A percentile compares a stretch with the other conserved stretches of the same genome.
These are phyloP conservation scores for Colletotrichum caudatum DNA, from an alignment of 2,329 filamentous ascomycete species.

Conservation along the genomic window DNA sequence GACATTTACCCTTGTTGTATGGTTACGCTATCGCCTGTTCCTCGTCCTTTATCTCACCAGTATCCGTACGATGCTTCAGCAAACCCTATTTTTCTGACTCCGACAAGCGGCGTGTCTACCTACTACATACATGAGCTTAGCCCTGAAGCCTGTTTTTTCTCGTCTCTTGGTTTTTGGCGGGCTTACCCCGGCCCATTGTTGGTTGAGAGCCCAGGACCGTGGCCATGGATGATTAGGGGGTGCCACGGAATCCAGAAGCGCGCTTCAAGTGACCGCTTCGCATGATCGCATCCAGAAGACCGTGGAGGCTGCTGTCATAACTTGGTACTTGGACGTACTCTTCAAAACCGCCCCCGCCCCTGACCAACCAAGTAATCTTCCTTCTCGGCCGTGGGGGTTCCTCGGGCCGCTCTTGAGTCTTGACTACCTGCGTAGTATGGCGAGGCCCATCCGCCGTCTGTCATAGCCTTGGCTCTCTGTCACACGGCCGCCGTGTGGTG, in stretches of 20 bases:
- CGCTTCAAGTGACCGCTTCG: constrained; percentile 5
- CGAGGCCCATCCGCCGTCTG: constrained; percentile 9
- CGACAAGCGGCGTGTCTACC: constrained; percentile 1
- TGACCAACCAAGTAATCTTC: neutral
- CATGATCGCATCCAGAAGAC: constrained; percentile 11
- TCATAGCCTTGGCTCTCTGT: constrained; percentile 37
- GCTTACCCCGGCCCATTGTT: constrained; percentile 11
- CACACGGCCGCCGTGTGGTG: constrained; percentile 31
- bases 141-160: neutral
- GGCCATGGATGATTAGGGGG: constrained; percentile 18
- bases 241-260: constrained; percentile 8
- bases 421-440: constrained; percentile 6
- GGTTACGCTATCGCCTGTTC: neutral
- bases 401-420: neutral
- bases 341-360: neutral
- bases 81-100: constrained; percentile 35
- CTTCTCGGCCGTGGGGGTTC: constrained; percentile 26
- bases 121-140: constrained; percentile 1
- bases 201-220: constrained; percentile 14
- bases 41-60: constrained; percentile 16
- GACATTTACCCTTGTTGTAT: constrained; percentile 9
- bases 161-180: constrained; percentile 7
- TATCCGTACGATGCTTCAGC: constrained; percentile 24
- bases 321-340: neutral
- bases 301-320: neutral